Conservation (phyloP, 371 early-diverging fungal species). For the Haplosporangium sp. region DNA sequence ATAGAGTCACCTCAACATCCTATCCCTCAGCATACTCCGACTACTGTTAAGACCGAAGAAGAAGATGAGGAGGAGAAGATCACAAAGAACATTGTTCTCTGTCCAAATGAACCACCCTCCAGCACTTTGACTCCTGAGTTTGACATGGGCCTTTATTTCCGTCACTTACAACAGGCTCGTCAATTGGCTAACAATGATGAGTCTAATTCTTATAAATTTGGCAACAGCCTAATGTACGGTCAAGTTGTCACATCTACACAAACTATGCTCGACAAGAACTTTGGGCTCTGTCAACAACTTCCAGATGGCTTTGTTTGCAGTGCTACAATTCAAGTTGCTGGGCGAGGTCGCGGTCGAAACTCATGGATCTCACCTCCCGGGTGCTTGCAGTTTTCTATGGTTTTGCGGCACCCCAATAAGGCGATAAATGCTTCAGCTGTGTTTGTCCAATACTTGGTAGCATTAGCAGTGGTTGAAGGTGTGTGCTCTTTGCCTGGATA, state of each 20-base stretch:
- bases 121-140: constrained; percentile 59
- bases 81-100: constrained; percentile 44
- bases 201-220: constrained; percentile 58
- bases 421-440: constrained; percentile 73
- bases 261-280: constrained; percentile 90
- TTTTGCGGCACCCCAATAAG: constrained; percentile 73
- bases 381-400: constrained; percentile 89
- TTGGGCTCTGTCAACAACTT: constrained; percentile 68
- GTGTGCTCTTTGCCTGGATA: constrained; percentile 78
- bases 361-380: constrained; percentile 95
- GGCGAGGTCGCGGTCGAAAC: constrained; percentile 89
- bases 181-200: constrained; percentile 9
- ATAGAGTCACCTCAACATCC: constrained; percentile 29
- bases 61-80: constrained; percentile 40
- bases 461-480: constrained; percentile 86
- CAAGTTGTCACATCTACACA: constrained; percentile 89
- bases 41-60: constrained; percentile 13
- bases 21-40: constrained; percentile 24
- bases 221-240: constrained; percentile 82
- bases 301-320: constrained; percentile 84
- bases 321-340: constrained; percentile 84
- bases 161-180: constrained; percentile 25
- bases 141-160: constrained; percentile 56
- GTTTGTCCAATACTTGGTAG: constrained; percentile 92
- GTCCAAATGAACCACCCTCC: constrained; percentile 41